Base-by-base conservation (phyloP, 306 rosid species). In the Citrullus amarus region DNA sequence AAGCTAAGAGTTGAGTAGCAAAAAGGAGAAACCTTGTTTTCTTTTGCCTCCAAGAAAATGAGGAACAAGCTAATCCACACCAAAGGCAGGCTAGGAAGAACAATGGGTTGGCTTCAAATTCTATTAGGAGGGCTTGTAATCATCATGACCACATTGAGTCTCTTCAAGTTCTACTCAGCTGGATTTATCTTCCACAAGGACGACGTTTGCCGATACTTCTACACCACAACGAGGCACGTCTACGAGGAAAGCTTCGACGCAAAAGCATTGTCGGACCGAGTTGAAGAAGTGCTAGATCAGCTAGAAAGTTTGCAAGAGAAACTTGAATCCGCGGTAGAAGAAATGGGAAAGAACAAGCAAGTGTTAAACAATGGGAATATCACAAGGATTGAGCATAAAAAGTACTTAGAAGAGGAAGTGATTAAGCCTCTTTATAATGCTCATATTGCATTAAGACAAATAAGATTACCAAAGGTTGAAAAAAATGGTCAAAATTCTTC, bases 381-480 rank as follows among this genome's bases (percentile, higher is more conserved):
- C 41, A 79, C 85, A 68, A 86, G 55, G 80, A 61, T 73, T 68
- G 91, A 83, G 82, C 84, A 71, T 66, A 86, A 88, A 82, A 85
- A 83, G 46, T 95, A 85, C 73, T 80, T 95, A 79, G 92, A 88
- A 77, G 89, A 84, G 34, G 87, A 95, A 50, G 93, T 92, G 71
- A 89, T 92, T 65, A 82, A 85, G 80, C 97, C 98, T 77, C 99
- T 95, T 66, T 91, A 88, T 11, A 68, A 65, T 48, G 95, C 96
- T 54, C 92, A 88, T 78, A 87, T 92, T 78, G 89, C 91, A 51
- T 85, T 92, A 22, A 86, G 99, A 78, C 90, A 87, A 80, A 86
- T 92, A 28, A 82, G 85, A 69, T 85, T 91, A 65, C 97, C 97
- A 0, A 86, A 76, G 32, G 59, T 60, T 60, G 92, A 88, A 81